Percentiles rank a stretch among this genome's conserved stretches.
Conservation (phyloP, 2,329 filamentous ascomycete species). For the Periconia sp. region DNA sequence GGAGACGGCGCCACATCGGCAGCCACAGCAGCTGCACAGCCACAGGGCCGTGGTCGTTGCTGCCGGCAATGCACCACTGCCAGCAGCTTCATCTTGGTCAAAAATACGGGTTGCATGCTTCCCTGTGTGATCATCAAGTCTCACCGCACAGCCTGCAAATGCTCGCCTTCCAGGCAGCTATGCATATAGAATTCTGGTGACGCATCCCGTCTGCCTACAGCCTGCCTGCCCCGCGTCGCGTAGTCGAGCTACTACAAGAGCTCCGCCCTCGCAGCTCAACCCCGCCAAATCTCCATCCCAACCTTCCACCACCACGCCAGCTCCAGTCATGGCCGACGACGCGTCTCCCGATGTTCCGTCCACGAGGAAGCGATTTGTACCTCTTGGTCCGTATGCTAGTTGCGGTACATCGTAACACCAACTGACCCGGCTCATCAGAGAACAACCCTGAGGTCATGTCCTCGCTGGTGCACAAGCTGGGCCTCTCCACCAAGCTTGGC, state of each 20-base stretch:
- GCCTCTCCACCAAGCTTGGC: slow-evolving; percentile 75
- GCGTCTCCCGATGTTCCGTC: slow-evolving; percentile 38
- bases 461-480: slow-evolving; percentile 80
- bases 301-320: slow-evolving; percentile 7
- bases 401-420: neutral
- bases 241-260: too few species aligned
- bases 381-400: slow-evolving; percentile 37
- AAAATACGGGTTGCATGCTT: too few species aligned
- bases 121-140: too few species aligned
- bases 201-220: slow-evolving; percentile 1
- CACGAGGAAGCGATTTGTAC: slow-evolving; percentile 44
- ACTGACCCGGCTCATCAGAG: slow-evolving; percentile 46
- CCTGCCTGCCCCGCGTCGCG: slow-evolving; percentile 19
- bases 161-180: neutral
- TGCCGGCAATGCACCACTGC: slow-evolving; percentile 6
- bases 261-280: neutral
- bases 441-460: slow-evolving; percentile 94
- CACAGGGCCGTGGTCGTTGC: slow-evolving; percentile 3
- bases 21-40: slow-evolving; percentile 19
- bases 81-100: neutral
- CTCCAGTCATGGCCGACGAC: slow-evolving; percentile 33
- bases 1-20: slow-evolving; percentile 8
- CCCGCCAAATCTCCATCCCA: neutral
- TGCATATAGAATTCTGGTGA: too few species aligned
- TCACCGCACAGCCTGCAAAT: too few species aligned